Evolutionary conservation across 2,329 filamentous ascomycete genomes (phyloP).

Genomic region (Penicillium sp.): DNA sequence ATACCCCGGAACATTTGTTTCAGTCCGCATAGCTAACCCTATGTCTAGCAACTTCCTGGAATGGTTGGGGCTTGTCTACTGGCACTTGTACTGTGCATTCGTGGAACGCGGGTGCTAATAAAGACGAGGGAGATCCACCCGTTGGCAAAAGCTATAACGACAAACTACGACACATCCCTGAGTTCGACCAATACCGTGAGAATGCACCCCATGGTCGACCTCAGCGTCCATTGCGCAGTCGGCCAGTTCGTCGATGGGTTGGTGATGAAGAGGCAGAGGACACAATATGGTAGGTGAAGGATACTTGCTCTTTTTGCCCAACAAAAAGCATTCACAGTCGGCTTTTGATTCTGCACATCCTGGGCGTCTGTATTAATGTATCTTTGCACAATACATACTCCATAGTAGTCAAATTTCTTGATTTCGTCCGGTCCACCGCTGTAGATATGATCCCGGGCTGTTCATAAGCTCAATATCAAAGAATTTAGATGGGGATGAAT

Average conservation of each 20-base stretch:
- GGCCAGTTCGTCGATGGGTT: constrained; percentile 19
- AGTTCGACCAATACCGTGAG: constrained; percentile 41
- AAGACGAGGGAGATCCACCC: constrained; percentile 61
- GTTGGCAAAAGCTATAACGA: constrained; percentile 63
- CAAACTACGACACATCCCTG: constrained; percentile 51
- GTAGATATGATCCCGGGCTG: background rate
- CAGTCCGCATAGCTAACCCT: constrained; percentile 4
- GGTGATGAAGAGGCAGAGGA: constrained; percentile 15
- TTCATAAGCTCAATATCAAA: background rate
- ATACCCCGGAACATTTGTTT: background rate
- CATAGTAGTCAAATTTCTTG: background rate
- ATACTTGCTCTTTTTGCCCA: background rate
- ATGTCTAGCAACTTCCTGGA: constrained; percentile 71
- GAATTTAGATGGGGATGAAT: background rate
- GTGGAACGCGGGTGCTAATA: constrained; percentile 65
- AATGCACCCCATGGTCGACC: constrained; percentile 11
- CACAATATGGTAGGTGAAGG: constrained; percentile 11
- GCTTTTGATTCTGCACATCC: background rate
- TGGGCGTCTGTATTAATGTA: background rate
- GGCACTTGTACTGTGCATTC: constrained; percentile 77
- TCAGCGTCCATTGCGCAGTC: constrained; percentile 22
- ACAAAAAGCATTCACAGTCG: background rate
- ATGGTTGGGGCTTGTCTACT: constrained; percentile 68
- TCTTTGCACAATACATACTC: background rate
- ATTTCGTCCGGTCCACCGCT: background rate